Conservation (phyloP, 2,329 filamentous ascomycete genomes). For the Scytalidium lignicola region DNA sequence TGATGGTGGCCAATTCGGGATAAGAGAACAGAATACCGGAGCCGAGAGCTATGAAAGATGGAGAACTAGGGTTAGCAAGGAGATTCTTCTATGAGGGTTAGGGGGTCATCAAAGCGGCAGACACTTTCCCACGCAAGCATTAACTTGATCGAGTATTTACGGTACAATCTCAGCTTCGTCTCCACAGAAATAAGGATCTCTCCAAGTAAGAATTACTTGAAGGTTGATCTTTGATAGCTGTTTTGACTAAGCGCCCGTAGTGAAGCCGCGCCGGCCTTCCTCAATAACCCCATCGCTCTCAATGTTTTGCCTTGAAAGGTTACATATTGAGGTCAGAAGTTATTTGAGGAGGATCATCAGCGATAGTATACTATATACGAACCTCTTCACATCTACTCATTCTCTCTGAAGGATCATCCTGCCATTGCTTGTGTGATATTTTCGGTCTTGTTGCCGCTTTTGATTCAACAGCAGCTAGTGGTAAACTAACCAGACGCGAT, state of each 20-base stretch:
- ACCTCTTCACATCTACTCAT: constrained; percentile 29
- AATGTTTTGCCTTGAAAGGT: background rate
- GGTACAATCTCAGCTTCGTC: constrained; percentile 90
- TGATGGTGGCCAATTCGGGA: constrained; percentile 72
- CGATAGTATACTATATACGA: constrained; percentile 25
- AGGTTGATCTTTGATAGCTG: constrained; percentile 47
- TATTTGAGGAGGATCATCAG: background rate
- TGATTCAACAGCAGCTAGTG: constrained; percentile 33
- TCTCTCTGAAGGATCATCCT: constrained; percentile 13
- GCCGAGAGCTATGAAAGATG: constrained; percentile 59
- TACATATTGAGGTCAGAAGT: background rate
- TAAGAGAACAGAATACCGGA: constrained; percentile 81
- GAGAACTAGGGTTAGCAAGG: constrained; percentile 37
- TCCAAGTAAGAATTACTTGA: constrained; percentile 10
- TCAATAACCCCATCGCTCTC: background rate
- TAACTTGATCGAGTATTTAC: constrained; percentile 98
- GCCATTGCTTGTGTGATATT: constrained; percentile 15
- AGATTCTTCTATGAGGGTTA: constrained; percentile 20
- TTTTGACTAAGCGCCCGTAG: constrained; percentile 75
- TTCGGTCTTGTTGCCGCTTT: constrained; percentile 56
- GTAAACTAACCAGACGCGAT: constrained; percentile 82
- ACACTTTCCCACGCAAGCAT: constrained; percentile 98
- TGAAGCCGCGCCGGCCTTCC: constrained; percentile 50
- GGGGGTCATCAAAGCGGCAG: constrained; percentile 66
- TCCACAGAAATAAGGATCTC: constrained; percentile 19